These are phyloP conservation scores for Pyrrhoderma noxium DNA, from an alignment of 1,284 basidiomycete genomes.

Conservation along the genomic window DNA sequence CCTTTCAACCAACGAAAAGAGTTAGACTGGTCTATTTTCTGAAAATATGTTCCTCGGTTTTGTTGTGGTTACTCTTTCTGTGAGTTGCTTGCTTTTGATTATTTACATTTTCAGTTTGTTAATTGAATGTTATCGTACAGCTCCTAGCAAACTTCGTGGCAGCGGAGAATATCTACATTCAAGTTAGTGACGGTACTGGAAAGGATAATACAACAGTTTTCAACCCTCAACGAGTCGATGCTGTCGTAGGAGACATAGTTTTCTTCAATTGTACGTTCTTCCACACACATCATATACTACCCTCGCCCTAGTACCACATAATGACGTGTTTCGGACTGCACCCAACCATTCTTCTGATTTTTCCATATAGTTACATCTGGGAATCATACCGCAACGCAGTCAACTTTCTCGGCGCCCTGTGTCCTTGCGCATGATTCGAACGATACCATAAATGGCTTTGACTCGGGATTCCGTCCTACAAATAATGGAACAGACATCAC, in stretches of 20 bases:
- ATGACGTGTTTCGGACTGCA: too few species aligned
- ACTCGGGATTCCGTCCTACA: constrained; percentile 44
- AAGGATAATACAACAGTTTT: constrained; percentile 38
- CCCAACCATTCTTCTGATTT: not conserved
- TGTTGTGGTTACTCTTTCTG: constrained; percentile 1
- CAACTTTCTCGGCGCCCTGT: constrained; percentile 47
- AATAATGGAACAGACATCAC: constrained; percentile 41
- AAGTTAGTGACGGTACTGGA: constrained; percentile 36
- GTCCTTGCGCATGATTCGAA: constrained; percentile 39
- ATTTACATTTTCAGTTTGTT: not conserved
- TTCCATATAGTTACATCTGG: constrained; percentile 41
- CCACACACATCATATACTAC: not conserved
- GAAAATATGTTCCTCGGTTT: too few species aligned
- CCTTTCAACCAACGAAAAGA: not conserved
- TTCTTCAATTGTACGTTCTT: constrained; percentile 48
- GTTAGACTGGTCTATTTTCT: too few species aligned
- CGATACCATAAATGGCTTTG: constrained; percentile 47
- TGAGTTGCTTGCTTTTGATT: constrained; percentile 3
- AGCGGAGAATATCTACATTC: constrained; percentile 36
- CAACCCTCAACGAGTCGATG: constrained; percentile 39
- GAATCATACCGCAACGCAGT: constrained; percentile 51
- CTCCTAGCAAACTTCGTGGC: constrained; percentile 15
- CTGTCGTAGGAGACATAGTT: constrained; percentile 40
- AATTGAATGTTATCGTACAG: too few species aligned
- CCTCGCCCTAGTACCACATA: too few species aligned